These are phyloP conservation scores for Hymenoscyphus repandus DNA, from an alignment of 2,329 filamentous ascomycete species.

Conservation along the genomic window DNA sequence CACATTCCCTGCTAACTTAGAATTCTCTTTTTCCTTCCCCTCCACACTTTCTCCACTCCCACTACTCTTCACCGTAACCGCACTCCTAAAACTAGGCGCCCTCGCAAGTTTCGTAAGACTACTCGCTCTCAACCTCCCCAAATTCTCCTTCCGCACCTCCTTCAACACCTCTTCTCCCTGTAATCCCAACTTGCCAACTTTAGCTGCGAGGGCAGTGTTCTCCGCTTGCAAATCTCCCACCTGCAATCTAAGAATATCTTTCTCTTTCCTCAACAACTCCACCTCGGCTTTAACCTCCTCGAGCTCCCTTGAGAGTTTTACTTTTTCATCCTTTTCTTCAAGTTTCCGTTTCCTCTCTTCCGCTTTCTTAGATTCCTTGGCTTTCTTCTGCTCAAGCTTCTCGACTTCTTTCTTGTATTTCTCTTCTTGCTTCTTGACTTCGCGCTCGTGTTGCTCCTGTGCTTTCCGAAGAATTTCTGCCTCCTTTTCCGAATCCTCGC, in stretches of 20 bases:
- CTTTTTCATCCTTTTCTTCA: conserved; percentile 48
- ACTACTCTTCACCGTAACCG: conserved; percentile 5
- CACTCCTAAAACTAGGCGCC: conserved; percentile 10
- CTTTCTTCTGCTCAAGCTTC: conserved; percentile 59
- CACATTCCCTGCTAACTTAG: not conserved
- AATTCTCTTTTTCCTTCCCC: not conserved
- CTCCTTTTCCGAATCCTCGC: conserved; percentile 45
- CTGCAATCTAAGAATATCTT: conserved; percentile 48
- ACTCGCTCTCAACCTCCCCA: conserved; percentile 20
- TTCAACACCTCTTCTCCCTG: conserved; percentile 26
- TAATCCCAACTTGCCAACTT: conserved; percentile 41
- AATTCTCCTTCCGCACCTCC: conserved; percentile 22
- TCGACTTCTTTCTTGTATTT: conserved; percentile 59
- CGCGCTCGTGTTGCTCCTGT: conserved; percentile 57
- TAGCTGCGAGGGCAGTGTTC: conserved; percentile 53
- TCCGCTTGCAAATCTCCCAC: conserved; percentile 54
- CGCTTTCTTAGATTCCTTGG: conserved; percentile 56
- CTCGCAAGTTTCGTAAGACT: conserved; percentile 19
- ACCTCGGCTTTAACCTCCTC: conserved; percentile 48
- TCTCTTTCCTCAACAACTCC: conserved; percentile 49
- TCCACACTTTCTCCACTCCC: conserved; percentile 10
- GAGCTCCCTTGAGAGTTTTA: conserved; percentile 45
- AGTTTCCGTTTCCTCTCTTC: conserved; percentile 46
- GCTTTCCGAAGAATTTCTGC: conserved; percentile 48
- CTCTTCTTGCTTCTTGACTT: conserved; percentile 60